phyloP scores from a whole-genome alignment of 2,329 filamentous ascomycete genomes.

The Chrysoporthe puriensis region DNA sequence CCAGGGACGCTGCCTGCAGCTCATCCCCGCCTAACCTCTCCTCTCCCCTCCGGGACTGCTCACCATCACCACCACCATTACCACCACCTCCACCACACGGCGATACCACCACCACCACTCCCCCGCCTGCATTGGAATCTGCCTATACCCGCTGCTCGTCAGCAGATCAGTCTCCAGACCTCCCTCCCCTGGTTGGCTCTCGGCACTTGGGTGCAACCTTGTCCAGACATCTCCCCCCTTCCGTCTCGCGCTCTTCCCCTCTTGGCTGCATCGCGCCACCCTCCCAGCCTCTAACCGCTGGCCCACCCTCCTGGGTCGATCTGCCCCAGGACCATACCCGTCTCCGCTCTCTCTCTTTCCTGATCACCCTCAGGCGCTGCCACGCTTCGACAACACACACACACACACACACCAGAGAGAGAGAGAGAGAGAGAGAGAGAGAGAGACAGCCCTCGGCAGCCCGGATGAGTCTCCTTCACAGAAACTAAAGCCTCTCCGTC shows the following conservation, averaged over 20 bases:
- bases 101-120: background rate
- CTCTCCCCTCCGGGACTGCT: background rate
- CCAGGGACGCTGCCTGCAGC: background rate
- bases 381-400: background rate
- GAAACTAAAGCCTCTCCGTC: slow-evolving; percentile 29
- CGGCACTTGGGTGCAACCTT: slow-evolving; percentile 14
- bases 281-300: background rate
- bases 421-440: no score
- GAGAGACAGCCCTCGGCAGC: background rate
- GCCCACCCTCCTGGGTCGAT: background rate
- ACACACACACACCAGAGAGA: no score
- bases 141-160: slow-evolving; percentile 20
- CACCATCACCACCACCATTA: no score
- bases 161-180: slow-evolving; percentile 11
- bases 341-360: background rate
- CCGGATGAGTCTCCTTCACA: slow-evolving; percentile 16
- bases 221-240: background rate
- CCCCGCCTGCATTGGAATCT: slow-evolving; percentile 14
- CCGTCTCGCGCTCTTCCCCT: background rate
- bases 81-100: background rate
- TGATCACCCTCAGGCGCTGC: background rate
- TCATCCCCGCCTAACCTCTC: no score
- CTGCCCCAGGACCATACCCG: no score
- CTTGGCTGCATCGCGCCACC: background rate
- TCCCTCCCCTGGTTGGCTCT: slow-evolving; percentile 16